phyloP scores from a whole-genome alignment of 148 eudicot genomes.

The Nepenthes gracilis region DNA sequence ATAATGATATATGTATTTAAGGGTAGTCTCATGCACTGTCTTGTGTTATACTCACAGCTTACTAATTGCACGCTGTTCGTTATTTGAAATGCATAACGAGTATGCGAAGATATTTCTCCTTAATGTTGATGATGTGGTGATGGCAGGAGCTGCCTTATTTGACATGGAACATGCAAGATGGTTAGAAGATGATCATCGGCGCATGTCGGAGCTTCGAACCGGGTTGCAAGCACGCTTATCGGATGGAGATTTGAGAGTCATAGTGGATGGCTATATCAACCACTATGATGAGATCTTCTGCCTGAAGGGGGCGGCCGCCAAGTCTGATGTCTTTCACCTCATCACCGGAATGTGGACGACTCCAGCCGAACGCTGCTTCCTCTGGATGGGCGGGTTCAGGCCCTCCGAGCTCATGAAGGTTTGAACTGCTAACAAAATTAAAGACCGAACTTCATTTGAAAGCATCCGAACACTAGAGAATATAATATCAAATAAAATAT shows the following conservation, averaged over 20 bases:
- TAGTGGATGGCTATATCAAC: slow-evolving; percentile 66
- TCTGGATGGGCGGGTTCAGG: slow-evolving; percentile 96
- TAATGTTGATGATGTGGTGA: too few species aligned
- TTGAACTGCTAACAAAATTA: neutral
- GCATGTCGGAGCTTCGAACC: slow-evolving; percentile 66
- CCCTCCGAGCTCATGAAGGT: slow-evolving; percentile 98
- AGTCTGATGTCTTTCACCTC: slow-evolving; percentile 77
- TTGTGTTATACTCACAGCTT: too few species aligned
- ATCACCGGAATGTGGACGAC: slow-evolving; percentile 84
- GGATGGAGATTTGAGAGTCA: slow-evolving; percentile 50
- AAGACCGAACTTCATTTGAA: too few species aligned
- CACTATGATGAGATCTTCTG: slow-evolving; percentile 80
- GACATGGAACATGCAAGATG: slow-evolving; percentile 95
- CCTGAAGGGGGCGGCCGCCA: slow-evolving; percentile 61
- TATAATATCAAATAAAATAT: too few species aligned
- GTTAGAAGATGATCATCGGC: slow-evolving; percentile 88
- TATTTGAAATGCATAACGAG: too few species aligned
- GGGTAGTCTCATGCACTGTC: too few species aligned
- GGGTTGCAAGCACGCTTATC: slow-evolving; percentile 77
- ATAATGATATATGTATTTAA: too few species aligned
- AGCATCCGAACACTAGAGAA: too few species aligned
- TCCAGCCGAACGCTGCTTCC: slow-evolving; percentile 92
- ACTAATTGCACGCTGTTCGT: too few species aligned
- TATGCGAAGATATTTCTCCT: too few species aligned
- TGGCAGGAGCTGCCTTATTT: slow-evolving; percentile 74